phyloP scores from a whole-genome alignment of 345 rosid genomes.

The Eucalyptus microcorys region DNA sequence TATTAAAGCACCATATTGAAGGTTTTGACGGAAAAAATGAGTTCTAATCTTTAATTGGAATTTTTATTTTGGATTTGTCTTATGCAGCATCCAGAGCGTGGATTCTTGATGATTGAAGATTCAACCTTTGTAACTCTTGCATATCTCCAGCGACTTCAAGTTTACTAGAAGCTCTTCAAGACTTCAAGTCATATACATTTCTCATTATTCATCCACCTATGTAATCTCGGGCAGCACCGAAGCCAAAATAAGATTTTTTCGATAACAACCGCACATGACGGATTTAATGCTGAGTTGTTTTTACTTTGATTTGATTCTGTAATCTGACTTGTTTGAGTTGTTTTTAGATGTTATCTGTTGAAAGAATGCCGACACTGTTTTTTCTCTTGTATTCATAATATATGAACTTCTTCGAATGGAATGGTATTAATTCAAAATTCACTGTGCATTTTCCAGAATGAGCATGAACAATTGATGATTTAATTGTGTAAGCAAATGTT shows the following conservation, averaged over 20 bases:
- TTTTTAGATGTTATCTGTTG: neutral
- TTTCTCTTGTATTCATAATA: neutral
- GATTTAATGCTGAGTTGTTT: neutral
- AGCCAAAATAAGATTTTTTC: neutral
- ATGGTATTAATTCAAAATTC: neutral
- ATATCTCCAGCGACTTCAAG: neutral
- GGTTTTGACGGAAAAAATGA: neutral
- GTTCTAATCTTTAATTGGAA: neutral
- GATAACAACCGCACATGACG: neutral
- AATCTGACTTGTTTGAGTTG: neutral
- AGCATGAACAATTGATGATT: neutral
- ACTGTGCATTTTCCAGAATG: neutral
- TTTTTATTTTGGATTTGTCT: neutral
- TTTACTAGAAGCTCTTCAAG: neutral
- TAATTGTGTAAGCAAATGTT: neutral
- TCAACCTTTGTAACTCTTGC: neutral
- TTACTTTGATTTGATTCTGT: neutral
- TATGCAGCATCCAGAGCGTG: constrained; percentile 11
- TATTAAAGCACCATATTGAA: neutral
- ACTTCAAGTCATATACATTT: neutral
- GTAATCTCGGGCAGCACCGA: neutral
- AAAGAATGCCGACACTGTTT: neutral
- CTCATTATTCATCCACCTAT: neutral
- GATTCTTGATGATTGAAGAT: constrained; percentile 2
- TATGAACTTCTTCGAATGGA: neutral